Evolutionary conservation across 2,329 filamentous ascomycete species (phyloP).

Genomic region (Botrytis cinerea): DNA sequence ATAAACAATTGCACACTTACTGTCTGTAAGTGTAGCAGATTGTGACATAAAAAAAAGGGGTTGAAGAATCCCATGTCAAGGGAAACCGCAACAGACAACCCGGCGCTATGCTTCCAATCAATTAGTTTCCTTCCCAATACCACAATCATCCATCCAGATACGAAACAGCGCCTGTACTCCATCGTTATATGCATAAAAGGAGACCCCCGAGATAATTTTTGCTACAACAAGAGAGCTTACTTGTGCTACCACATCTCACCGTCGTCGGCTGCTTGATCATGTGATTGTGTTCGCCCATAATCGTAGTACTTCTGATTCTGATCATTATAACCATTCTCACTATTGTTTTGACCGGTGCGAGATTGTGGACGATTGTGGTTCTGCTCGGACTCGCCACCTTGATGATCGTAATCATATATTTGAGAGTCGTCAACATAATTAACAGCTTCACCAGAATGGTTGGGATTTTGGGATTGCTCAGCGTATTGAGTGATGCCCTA

Average conservation of each 20-base stretch:
- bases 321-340: constrained; percentile 38
- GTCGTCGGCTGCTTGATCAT: constrained; percentile 35
- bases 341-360: constrained; percentile 40
- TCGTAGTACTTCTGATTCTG: constrained; percentile 39
- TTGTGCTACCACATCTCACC: constrained; percentile 42
- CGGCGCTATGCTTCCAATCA: constrained; percentile 42
- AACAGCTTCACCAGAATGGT: constrained; percentile 42
- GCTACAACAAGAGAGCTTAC: constrained; percentile 7
- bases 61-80: neutral
- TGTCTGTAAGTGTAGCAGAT: constrained; percentile 26
- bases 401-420: constrained; percentile 52
- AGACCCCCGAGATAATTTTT: constrained; percentile 14
- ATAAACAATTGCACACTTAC: constrained; percentile 34
- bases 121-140: constrained; percentile 31
- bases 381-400: constrained; percentile 42
- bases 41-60: constrained; percentile 32
- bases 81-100: constrained; percentile 29
- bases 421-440: constrained; percentile 52
- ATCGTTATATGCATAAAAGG: constrained; percentile 41
- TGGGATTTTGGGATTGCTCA: constrained; percentile 39
- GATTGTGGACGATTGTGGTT: constrained; percentile 40
- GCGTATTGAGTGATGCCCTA: constrained; percentile 43
- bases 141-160: constrained; percentile 29
- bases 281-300: constrained; percentile 31
- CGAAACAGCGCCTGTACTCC: constrained; percentile 39